A percentile compares a stretch with the other conserved stretches of the same genome.
These are phyloP conservation scores for Pestalotiopsis sp. DNA, from an alignment of 2,329 filamentous ascomycete species.

Conservation along the genomic window DNA sequence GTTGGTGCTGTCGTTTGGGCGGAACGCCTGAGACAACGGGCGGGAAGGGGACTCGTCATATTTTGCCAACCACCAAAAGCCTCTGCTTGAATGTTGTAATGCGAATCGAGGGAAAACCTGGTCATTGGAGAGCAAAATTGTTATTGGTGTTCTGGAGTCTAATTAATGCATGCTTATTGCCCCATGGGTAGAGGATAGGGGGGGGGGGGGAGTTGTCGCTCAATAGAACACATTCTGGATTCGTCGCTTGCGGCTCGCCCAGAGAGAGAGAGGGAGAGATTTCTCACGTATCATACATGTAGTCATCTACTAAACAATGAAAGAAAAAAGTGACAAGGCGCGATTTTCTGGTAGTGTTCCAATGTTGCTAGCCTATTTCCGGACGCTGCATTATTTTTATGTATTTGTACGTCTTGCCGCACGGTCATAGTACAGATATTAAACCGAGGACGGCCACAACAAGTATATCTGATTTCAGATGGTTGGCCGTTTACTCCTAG, in stretches of 20 bases:
- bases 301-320: slow-evolving; percentile 14
- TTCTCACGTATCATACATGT: slow-evolving; percentile 20
- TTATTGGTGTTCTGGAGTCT: slow-evolving; percentile 24
- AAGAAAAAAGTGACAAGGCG: slow-evolving; percentile 15
- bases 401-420: neutral
- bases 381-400: slow-evolving; percentile 36
- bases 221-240: slow-evolving; percentile 15
- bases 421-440: neutral
- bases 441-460: too few species aligned
- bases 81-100: slow-evolving; percentile 11
- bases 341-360: slow-evolving; percentile 7
- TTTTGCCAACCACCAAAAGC: slow-evolving; percentile 25
- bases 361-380: slow-evolving; percentile 26
- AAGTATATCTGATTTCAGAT: too few species aligned
- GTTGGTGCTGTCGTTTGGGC: neutral
- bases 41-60: slow-evolving; percentile 17
- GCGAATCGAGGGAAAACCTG: slow-evolving; percentile 12
- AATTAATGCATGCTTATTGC: slow-evolving; percentile 7
- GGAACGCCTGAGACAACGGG: slow-evolving; percentile 21
- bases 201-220: slow-evolving; percentile 15
- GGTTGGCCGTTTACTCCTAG: too few species aligned
- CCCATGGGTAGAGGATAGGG: neutral
- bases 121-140: slow-evolving; percentile 8
- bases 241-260: slow-evolving; percentile 18
- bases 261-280: slow-evolving; percentile 9